Base-by-base conservation (phyloP, 768 basidiomycete genomes). In the Solioccasus polychromus region DNA sequence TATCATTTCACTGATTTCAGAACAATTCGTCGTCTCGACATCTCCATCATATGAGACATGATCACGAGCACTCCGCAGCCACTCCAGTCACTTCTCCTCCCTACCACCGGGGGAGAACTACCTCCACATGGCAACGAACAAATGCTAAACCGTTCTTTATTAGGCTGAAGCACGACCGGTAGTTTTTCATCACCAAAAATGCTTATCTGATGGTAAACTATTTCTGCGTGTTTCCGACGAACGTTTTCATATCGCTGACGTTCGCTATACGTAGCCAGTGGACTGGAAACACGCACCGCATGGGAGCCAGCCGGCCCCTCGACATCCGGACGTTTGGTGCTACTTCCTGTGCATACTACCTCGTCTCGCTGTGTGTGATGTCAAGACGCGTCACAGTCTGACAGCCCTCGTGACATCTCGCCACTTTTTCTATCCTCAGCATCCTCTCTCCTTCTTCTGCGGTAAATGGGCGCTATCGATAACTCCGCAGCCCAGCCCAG, bases 231-330 rank as follows among this genome's bases (percentile, higher is more conserved):
- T 48, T 36, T 50, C 48, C 58, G 44, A 50, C 57, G 8, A 52
- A 56, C 57, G 30, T 47, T 37, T 53, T 53, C 60, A 62, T 60
- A 60, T 53, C 53, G 53, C 59, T 53, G 57, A 48, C 42, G 36
- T 35, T 55, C 29, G 38, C 47, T 31, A 35, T 58, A 40, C 39
- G 45, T 49, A 31, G 30, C 43, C 54, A 47, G 28, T 50, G 34
- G 28, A 31, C 31, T 38, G 28, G 24, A 29, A 28, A 44, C 39
- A 44, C 40, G 35, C 19, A 38, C 50, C 50, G 50, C 56, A 52
- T 48, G 56, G 52, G 25, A 44, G 12, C 45, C 34, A 39, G 42
- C 43, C 28, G 29, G 43, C 52, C 31, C 51, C 45, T 42, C 45
- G 45, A 44, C 47, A 41, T 47, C 53, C 41, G 35, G 41, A 43